phyloP scores from a whole-genome alignment of 2,329 filamentous ascomycete genomes.

The Trichoderma breve region DNA sequence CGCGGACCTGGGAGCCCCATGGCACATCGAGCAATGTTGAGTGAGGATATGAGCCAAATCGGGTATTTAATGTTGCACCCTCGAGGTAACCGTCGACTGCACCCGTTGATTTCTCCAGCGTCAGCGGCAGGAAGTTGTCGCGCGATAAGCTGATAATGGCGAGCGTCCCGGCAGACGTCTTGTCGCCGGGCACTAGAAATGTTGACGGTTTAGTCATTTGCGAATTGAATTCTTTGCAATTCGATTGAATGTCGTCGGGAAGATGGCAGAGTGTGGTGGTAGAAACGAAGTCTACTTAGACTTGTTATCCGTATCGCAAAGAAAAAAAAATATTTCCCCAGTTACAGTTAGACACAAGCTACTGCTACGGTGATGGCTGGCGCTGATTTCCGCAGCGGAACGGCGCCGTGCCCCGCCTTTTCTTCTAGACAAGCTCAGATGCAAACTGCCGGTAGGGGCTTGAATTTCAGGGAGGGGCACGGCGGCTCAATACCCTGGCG shows the following conservation, averaged over 20 bases:
- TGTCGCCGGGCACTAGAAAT: slow-evolving; percentile 70
- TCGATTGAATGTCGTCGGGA: not conserved
- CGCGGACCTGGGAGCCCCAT: slow-evolving; percentile 90
- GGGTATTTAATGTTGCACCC: slow-evolving; percentile 81
- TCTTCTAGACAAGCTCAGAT: not conserved
- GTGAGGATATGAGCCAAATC: slow-evolving; percentile 88
- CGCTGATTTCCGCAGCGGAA: slow-evolving; percentile 12
- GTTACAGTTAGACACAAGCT: not conserved
- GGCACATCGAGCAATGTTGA: slow-evolving; percentile 72
- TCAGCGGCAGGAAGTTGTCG: slow-evolving; percentile 77
- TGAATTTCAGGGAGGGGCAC: slow-evolving; percentile 14
- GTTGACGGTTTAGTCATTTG: slow-evolving; percentile 58
- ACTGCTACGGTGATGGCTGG: not conserved
- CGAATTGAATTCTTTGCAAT: not conserved
- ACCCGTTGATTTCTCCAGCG: slow-evolving; percentile 61
- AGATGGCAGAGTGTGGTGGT: not conserved
- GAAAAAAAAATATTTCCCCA: slow-evolving; percentile 11
- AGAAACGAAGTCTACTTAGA: not conserved
- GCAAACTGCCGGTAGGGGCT: not conserved
- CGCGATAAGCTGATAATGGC: slow-evolving; percentile 86
- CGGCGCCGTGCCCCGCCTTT: slow-evolving; percentile 6
- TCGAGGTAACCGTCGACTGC: slow-evolving; percentile 70
- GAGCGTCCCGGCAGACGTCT: slow-evolving; percentile 63
- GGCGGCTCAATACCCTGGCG: not conserved
- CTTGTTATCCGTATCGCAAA: not conserved